Evolutionary conservation across 2,329 filamentous ascomycete species (phyloP).

Genomic region (Sordariomycetes sp.): DNA sequence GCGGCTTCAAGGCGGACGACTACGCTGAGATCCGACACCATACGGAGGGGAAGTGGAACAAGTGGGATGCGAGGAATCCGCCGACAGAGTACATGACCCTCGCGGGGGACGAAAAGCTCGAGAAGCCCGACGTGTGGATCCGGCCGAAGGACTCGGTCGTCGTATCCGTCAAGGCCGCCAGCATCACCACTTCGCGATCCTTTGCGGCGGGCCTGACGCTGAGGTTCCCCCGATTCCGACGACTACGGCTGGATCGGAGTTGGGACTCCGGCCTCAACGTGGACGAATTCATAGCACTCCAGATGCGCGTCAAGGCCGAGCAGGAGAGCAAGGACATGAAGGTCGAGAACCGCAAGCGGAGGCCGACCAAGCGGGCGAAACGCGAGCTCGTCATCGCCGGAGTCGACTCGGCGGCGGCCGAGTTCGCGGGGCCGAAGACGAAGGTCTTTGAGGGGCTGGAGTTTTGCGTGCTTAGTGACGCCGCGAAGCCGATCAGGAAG

Average conservation of each 20-base stretch:
- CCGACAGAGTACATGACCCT: constrained; percentile 73
- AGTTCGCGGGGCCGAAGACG: constrained; percentile 45
- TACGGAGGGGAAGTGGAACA: constrained; percentile 84
- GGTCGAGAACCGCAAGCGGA: constrained; percentile 56
- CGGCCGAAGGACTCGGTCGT: constrained; percentile 80
- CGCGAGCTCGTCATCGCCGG: constrained; percentile 63
- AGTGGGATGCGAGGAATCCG: constrained; percentile 70
- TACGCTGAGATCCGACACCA: constrained; percentile 73
- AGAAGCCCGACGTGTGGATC: constrained; percentile 89
- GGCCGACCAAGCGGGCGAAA: constrained; percentile 51
- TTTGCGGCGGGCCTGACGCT: constrained; percentile 72
- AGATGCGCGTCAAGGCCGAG: constrained; percentile 56
- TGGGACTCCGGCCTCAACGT: constrained; percentile 75
- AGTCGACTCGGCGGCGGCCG: constrained; percentile 28
- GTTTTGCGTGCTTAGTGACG: constrained; percentile 79
- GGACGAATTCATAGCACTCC: constrained; percentile 66
- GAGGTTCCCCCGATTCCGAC: constrained; percentile 84
- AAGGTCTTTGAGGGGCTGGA: constrained; percentile 64
- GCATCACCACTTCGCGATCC: constrained; percentile 61
- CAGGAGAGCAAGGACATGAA: constrained; percentile 63
- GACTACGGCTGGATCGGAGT: constrained; percentile 66
- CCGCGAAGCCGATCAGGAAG: constrained; percentile 57
- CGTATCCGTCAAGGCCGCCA: constrained; percentile 79
- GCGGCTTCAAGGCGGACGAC: constrained; percentile 76
- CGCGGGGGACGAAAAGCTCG: constrained; percentile 63